Evolutionary conservation across 805 yeast species (phyloP), one percentile per base, ranked within the genome.

Genomic region (Nakazawaea ishiwadae): DNA sequence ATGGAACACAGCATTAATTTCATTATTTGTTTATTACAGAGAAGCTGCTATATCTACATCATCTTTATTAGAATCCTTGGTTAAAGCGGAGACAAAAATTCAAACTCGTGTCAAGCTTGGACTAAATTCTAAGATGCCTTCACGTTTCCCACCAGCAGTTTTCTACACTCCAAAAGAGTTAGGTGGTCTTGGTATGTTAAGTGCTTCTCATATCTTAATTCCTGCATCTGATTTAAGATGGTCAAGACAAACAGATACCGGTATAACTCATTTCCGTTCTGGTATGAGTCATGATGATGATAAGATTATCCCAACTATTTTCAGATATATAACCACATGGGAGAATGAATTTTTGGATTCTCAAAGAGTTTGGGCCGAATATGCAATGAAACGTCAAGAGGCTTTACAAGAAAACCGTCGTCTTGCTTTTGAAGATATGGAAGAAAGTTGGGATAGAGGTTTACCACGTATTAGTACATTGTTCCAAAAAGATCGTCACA

Each of bases 101-200:
- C 99, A 93, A 62, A 93, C 90, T 41, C 73, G 96, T 49, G 96
- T 93, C 15, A 93, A 93, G 57, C 75, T 91, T 66, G 99, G 99
- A 0, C 70, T 93, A 46, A 93, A 93, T 54, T 91, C 98, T 11
- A 93, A 93, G 62, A 93, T 93, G 99, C 99, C 99, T 1, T 81
- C 96, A 0, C 71, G 99, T 42, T 93, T 93, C 64, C 99, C 99
- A 3, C 99, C 99, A 0, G 97, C 97, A 3, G 99, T 93, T 0
- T 93, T 93, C 54, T 93, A 93, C 58, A 89, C 99, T 0, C 99
- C 99, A 0, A 91, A 90, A 51, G 99, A 93, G 58, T 65, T 93
- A 3, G 99, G 99, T 38, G 99, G 99, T 33, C 66, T 93, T 33
- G 99, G 99, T 19, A 93, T 93, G 99, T 67, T 93, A 19, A 86